Conservation (phyloP, 441 rosid species). For the Brassica balearica region DNA sequence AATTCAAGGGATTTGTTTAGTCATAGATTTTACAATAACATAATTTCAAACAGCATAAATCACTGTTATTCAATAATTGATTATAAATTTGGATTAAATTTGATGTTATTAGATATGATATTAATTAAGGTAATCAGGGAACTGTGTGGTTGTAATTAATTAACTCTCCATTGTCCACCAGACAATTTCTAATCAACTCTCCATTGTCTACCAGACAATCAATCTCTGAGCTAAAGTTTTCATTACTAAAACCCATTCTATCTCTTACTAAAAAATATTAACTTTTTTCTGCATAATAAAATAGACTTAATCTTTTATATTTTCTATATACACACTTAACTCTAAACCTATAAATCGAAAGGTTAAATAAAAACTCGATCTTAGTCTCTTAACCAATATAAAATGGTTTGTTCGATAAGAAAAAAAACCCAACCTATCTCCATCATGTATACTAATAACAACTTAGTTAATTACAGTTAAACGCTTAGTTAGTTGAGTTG, state of each 20-base stretch:
- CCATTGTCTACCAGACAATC: not conserved
- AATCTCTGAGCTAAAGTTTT: not conserved
- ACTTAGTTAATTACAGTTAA: not conserved
- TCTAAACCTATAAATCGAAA: not conserved
- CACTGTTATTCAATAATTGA: not conserved
- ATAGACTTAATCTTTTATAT: not conserved
- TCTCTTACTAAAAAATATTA: too few relatives aligned
- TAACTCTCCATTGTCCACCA: not conserved
- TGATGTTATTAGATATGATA: not conserved
- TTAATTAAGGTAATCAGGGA: not conserved
- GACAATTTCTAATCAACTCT: not conserved
- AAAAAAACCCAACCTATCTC: not conserved
- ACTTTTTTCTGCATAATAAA: too few relatives aligned
- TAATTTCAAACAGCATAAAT: not conserved
- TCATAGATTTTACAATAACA: not conserved
- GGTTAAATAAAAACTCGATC: not conserved
- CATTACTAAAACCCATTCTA: not conserved
- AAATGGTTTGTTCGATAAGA: conserved; percentile 1
- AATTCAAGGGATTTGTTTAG: not conserved
- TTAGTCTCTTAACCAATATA: not conserved
- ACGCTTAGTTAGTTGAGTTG: not conserved
- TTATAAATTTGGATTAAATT: not conserved
- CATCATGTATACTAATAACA: not conserved
- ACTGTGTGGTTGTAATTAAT: not conserved
- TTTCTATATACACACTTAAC: not conserved